These are phyloP conservation scores for Neonothopanus nambi DNA, from an alignment of 1,284 basidiomycete species.

Conservation along the genomic window DNA sequence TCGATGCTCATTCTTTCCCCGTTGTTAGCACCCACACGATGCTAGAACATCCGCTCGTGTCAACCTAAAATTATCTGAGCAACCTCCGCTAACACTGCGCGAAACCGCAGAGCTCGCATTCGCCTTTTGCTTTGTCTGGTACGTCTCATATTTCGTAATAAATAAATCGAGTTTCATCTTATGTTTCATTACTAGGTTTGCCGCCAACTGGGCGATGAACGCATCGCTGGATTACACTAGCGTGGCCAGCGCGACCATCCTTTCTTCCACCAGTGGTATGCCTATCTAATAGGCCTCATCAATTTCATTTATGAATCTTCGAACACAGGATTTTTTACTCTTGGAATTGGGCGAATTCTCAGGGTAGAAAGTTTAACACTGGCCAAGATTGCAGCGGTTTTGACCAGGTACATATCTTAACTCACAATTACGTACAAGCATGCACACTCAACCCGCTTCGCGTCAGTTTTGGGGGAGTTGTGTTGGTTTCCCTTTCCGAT, in stretches of 20 bases:
- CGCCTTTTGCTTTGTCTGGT: conserved; percentile 82
- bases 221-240: conserved; percentile 82
- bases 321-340: conserved; percentile 94
- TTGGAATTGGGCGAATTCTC: conserved; percentile 83
- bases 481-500: conserved; percentile 85
- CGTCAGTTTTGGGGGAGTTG: conserved; percentile 79
- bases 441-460: background rate
- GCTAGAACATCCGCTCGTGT: background rate
- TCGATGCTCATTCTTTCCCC: background rate
- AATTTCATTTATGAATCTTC: conserved; percentile 1
- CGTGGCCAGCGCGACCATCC: conserved; percentile 88
- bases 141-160: background rate
- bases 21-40: background rate
- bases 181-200: conserved; percentile 46
- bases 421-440: background rate
- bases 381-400: conserved; percentile 80
- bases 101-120: conserved; percentile 81
- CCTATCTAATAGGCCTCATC: conserved; percentile 13
- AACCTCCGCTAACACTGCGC: conserved; percentile 56
- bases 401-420: conserved; percentile 61
- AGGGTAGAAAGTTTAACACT: conserved; percentile 80
- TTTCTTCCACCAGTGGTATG: conserved; percentile 87
- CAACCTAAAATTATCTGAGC: conserved; percentile 14
- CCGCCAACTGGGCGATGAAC: conserved; percentile 90
- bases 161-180: background rate